Percentiles rank a stretch among this genome's conserved stretches.
Conservation (phyloP, 805 yeast species). For the Saccharomycopsis schoenii region DNA sequence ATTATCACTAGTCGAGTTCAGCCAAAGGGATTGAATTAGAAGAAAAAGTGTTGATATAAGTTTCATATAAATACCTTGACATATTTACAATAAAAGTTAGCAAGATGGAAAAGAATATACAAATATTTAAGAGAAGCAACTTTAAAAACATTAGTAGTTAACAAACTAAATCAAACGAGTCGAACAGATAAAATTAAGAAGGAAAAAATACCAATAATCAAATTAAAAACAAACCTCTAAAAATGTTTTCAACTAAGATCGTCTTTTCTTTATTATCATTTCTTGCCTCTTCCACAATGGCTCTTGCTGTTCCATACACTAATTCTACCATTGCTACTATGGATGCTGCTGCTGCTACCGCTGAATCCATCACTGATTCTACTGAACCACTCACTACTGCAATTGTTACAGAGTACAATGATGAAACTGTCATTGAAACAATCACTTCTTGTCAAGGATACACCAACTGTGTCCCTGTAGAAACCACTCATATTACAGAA, state of each 20-base stretch:
- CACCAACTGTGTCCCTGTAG: slow-evolving; percentile 13
- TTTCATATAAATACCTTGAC: background rate
- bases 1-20: background rate
- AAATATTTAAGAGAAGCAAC: background rate
- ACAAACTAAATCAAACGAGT: too few species aligned
- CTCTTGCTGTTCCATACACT: slow-evolving; percentile 12
- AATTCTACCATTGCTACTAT: background rate
- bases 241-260: background rate
- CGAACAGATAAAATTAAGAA: background rate
- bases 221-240: background rate
- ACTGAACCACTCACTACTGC: slow-evolving; percentile 11
- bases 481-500: background rate
- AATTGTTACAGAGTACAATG: slow-evolving; percentile 1
- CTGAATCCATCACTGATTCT: background rate
- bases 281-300: background rate
- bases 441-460: slow-evolving; percentile 16
- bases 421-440: slow-evolving; percentile 10
- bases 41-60: background rate
- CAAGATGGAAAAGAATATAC: background rate
- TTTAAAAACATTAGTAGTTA: too few species aligned
- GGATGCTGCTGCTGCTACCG: background rate
- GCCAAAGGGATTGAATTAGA: background rate
- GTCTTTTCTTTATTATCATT: background rate
- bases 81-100: background rate
- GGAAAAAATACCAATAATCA: background rate